Conservation (phyloP, 331 rosid species). For the Rhamnella rubrinervis region DNA sequence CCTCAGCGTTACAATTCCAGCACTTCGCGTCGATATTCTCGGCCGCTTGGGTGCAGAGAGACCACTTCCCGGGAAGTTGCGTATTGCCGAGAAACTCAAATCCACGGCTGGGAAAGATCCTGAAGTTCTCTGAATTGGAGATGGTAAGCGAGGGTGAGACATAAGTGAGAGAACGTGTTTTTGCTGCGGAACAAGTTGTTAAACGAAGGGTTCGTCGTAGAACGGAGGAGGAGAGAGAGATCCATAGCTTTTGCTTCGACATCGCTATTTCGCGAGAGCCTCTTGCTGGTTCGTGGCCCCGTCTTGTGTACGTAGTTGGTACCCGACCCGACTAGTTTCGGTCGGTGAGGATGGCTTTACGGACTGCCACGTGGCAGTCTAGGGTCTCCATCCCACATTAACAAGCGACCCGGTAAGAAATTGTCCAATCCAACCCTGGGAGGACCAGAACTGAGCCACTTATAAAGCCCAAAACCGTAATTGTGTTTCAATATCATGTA, state of each 20-base stretch:
- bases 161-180: conserved; percentile 6
- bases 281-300: no score
- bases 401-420: no score
- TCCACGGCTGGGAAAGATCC: conserved; percentile 5
- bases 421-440: no score
- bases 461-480: no score
- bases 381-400: no score
- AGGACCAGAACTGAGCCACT: no score
- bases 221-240: conserved; percentile 35
- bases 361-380: no score
- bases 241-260: conserved; percentile 46
- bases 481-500: no score
- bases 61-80: conserved; percentile 18
- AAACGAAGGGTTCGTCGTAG: conserved; percentile 37
- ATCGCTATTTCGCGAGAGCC: conserved; percentile 19
- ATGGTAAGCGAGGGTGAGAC: conserved; percentile 11
- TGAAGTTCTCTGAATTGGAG: conserved; percentile 9
- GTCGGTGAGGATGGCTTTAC: no score
- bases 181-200: conserved; percentile 17
- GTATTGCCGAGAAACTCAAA: conserved; percentile 18
- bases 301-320: no score
- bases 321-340: no score
- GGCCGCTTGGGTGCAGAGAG: conserved; percentile 35
- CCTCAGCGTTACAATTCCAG: conserved; percentile 65
- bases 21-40: conserved; percentile 35